Percentiles rank a stretch among this genome's conserved stretches.
phyloP scores from a whole-genome alignment of 1,284 basidiomycete species.

The Sporisorium scitamineum region DNA sequence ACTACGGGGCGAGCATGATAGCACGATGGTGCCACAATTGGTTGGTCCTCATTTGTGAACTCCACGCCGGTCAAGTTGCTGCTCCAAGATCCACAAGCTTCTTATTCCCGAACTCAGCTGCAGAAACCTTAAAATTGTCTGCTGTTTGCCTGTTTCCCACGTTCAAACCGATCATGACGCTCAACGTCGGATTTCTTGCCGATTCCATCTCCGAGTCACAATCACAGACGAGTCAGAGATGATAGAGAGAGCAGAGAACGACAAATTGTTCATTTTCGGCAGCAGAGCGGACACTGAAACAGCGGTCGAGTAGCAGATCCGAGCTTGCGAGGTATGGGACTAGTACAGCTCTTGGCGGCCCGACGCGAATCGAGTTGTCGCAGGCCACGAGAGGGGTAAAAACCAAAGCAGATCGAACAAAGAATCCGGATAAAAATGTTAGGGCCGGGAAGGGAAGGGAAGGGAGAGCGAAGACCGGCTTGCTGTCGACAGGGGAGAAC shows the following conservation, averaged over 20 bases:
- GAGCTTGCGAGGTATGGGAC: neutral
- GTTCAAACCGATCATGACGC: neutral
- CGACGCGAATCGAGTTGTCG: neutral
- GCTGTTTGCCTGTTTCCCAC: neutral
- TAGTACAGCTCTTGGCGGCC: conserved; percentile 14
- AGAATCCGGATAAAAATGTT: too few relatives aligned
- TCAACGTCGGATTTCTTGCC: neutral
- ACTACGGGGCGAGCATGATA: too few relatives aligned
- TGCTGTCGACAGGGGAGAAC: conserved; percentile 8
- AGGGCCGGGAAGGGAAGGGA: too few relatives aligned
- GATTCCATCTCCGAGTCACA: neutral
- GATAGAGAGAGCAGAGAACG: neutral
- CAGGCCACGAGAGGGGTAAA: neutral
- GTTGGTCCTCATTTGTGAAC: too few relatives aligned
- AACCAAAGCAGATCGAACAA: neutral
- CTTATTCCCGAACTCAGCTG: too few relatives aligned
- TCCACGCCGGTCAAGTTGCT: too few relatives aligned
- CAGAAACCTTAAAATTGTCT: too few relatives aligned
- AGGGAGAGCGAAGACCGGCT: conserved; percentile 15
- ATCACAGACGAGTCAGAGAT: neutral
- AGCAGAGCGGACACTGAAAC: neutral
- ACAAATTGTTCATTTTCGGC: neutral
- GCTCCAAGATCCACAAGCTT: too few relatives aligned
- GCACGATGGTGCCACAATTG: too few relatives aligned
- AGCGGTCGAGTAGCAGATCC: neutral